Evolutionary conservation across 2,329 filamentous ascomycete genomes (phyloP), one percentile per base, ranked within the genome.

Genomic region (Incumbomyces delicatus): DNA sequence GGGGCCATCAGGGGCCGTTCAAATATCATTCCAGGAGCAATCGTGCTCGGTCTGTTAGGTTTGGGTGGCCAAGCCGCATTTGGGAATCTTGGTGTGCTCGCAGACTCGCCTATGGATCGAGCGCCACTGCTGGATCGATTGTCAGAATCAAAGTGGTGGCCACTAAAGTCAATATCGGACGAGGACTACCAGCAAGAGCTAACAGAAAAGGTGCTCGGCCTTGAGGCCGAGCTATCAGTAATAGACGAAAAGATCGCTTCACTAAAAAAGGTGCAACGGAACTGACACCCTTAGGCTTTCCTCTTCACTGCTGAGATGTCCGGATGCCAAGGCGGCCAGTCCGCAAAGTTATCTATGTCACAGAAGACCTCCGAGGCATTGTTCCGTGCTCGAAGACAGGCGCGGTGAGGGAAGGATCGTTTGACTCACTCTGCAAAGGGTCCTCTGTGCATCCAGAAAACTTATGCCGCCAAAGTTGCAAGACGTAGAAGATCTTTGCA

Each of bases 151-250:
- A 81, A 75, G 58, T 87, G 81, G 77, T 83, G 80, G 53, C 85
- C 85, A 0, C 70, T 92, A 51, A 82, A 75, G 56, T 75, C 76
- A 11, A 66, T 92, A 20, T 78, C 78, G 0, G 81, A 92, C 55
- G 74, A 82, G 20, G 80, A 92, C 56, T 92, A 92, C 59, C 75
- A 76, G 49, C 66, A 73, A 1, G 79, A 87, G 66, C 69, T 92
- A 58, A 70, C 73, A 27, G 83, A 89, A 61, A 87, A 82, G 64
- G 66, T 87, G 34, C 61, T 90, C 20, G 74, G 71, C 51, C 67
- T 90, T 2, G 82, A 92, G 53, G 83, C 78, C 1, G 83, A 90
- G 51, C 87, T 92, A 62, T 80, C 85, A 0, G 63, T 92, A 4
- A 71, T 90, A 31, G 85, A 92, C 57, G 86, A 90, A 45, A 80